These are phyloP conservation scores for Fusarium hostae DNA, from an alignment of 2,329 filamentous ascomycete species.

Conservation along the genomic window DNA sequence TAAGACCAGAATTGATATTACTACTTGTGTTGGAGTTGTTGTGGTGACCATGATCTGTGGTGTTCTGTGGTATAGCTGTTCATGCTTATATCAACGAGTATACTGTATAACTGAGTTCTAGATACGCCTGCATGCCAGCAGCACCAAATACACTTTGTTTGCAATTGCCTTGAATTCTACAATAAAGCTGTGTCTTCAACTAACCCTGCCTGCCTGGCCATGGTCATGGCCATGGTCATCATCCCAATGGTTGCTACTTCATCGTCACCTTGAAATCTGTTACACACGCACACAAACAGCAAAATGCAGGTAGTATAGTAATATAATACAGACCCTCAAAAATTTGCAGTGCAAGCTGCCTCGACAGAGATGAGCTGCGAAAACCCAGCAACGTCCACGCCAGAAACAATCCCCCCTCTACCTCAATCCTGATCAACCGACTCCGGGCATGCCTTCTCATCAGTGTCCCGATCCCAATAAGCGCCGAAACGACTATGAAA, in stretches of 20 bases:
- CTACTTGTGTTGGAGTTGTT: neutral
- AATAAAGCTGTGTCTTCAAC: neutral
- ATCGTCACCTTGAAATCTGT: neutral
- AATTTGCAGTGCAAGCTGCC: constrained; percentile 6
- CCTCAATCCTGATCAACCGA: constrained; percentile 17
- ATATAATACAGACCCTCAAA: constrained; percentile 19
- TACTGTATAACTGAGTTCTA: neutral
- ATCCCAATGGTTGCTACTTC: neutral
- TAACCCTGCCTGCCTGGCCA: neutral
- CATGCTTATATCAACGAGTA: neutral
- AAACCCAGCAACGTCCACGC: constrained; percentile 6
- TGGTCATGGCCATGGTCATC: neutral
- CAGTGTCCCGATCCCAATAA: constrained; percentile 33
- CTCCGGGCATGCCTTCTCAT: constrained; percentile 30
- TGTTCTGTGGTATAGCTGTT: neutral
- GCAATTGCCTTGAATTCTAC: neutral
- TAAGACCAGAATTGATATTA: neutral
- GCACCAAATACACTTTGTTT: neutral
- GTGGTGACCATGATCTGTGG: neutral
- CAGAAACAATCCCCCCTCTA: constrained; percentile 23
- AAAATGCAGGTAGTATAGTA: constrained; percentile 19
- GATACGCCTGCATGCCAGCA: neutral
- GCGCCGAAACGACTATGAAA: constrained; percentile 29
- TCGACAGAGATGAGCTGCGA: neutral
- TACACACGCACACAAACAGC: constrained; percentile 4